phyloP scores from a whole-genome alignment of 1,139 yeast species.

The Zygoascus meyerae region DNA sequence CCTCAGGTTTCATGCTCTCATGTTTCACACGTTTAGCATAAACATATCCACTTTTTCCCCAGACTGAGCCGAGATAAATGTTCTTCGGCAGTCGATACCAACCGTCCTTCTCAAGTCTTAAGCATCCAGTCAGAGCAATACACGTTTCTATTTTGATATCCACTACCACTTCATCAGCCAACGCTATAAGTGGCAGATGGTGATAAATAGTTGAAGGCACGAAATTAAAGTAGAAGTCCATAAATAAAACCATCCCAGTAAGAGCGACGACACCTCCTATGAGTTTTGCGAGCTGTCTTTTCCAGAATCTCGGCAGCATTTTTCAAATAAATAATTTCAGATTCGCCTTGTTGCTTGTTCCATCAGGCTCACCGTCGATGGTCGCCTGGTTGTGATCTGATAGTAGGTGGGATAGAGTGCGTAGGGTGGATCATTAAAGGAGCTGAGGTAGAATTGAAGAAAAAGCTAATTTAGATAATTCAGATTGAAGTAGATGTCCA shows the following conservation, averaged over 20 bases:
- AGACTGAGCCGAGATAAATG: slow-evolving; percentile 28
- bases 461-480: too few species aligned
- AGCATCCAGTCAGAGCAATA: slow-evolving; percentile 25
- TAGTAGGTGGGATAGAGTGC: too few species aligned
- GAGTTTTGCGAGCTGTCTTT: slow-evolving; percentile 26
- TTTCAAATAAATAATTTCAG: neutral
- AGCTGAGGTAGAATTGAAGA: too few species aligned
- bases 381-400: too few species aligned
- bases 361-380: too few species aligned
- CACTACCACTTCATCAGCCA: slow-evolving; percentile 27
- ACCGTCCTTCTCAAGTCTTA: slow-evolving; percentile 18
- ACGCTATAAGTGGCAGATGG: slow-evolving; percentile 25
- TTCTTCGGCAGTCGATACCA: slow-evolving; percentile 35
- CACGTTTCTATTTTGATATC: slow-evolving; percentile 31
- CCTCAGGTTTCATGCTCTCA: slow-evolving; percentile 23
- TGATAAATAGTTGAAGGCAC: slow-evolving; percentile 31
- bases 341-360: too few species aligned
- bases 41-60: slow-evolving; percentile 30
- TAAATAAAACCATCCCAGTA: slow-evolving; percentile 20
- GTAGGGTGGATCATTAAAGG: too few species aligned
- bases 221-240: slow-evolving; percentile 30
- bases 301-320: slow-evolving; percentile 27
- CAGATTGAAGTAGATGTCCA: too few species aligned
- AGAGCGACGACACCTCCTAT: slow-evolving; percentile 19
- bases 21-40: slow-evolving; percentile 26